A percentile compares a stretch with the other conserved stretches of the same genome.
phyloP scores from a whole-genome alignment of 495 filamentous ascomycete species.

The Penicillium longicatenatum region DNA sequence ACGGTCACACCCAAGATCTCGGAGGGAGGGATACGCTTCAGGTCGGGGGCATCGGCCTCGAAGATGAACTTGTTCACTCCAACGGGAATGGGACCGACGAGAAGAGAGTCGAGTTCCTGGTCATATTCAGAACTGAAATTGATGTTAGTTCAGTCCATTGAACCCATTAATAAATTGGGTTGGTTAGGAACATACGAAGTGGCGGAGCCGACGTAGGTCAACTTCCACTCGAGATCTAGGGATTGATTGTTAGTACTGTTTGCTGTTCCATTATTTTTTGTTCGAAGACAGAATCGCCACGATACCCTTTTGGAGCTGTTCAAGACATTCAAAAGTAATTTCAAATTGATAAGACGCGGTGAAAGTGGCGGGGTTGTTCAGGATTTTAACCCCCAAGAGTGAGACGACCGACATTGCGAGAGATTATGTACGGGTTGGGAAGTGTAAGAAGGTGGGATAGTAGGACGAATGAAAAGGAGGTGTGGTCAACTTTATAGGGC shows the following conservation, averaged over 20 bases:
- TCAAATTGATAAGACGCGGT: conserved; percentile 89
- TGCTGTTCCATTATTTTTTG: background rate
- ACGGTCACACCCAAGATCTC: conserved; percentile 98
- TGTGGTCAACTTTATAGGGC: conserved; percentile 69
- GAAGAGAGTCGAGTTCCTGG: conserved; percentile 94
- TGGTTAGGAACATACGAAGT: conserved; percentile 70
- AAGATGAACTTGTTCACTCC: conserved; percentile 99
- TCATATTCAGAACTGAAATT: conserved; percentile 81
- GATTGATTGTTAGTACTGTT: conserved; percentile 8
- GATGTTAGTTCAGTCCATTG: conserved; percentile 18
- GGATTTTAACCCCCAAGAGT: conserved; percentile 87
- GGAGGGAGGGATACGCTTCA: conserved; percentile 83
- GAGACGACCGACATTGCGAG: conserved; percentile 92
- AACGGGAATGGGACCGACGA: conserved; percentile 94
- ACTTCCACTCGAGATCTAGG: conserved; percentile 96
- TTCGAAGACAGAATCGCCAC: background rate
- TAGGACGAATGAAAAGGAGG: conserved; percentile 64
- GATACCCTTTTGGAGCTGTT: conserved; percentile 87
- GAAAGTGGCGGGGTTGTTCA: conserved; percentile 95
- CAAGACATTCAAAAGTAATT: conserved; percentile 97
- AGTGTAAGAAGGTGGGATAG: conserved; percentile 12
- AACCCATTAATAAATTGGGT: background rate
- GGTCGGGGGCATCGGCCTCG: conserved; percentile 89
- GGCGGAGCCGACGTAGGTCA: conserved; percentile 97
- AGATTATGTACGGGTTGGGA: conserved; percentile 20